Percentiles rank a stretch among this genome's conserved stretches.
These are phyloP conservation scores for Houttuynia cordata DNA, from an alignment of 164 flowering plant species.

Conservation along the genomic window DNA sequence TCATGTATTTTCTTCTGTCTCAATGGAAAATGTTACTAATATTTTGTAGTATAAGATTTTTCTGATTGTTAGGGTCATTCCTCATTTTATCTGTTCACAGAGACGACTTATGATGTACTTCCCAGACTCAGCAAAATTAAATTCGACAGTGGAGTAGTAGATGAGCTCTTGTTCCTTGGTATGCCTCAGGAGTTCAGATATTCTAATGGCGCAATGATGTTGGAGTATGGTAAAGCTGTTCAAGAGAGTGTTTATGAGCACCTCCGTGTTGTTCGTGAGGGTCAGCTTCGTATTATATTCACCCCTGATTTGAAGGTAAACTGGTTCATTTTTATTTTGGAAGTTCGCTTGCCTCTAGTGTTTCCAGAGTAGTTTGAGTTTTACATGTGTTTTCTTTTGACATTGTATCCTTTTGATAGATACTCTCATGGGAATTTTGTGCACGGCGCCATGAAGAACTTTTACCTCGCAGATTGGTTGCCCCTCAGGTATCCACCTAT, in stretches of 20 bases:
- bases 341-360: neutral
- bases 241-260: slow-evolving; percentile 97
- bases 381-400: neutral
- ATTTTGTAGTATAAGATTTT: neutral
- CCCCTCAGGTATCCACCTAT: slow-evolving; percentile 62
- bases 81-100: slow-evolving; percentile 29
- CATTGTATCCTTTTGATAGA: slow-evolving; percentile 25
- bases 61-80: neutral
- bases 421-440: slow-evolving; percentile 95
- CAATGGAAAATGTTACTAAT: no score
- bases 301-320: slow-evolving; percentile 79
- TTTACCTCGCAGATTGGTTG: slow-evolving; percentile 73
- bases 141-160: slow-evolving; percentile 90
- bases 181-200: slow-evolving; percentile 72
- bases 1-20: no score
- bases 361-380: neutral
- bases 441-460: slow-evolving; percentile 95
- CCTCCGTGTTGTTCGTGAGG: slow-evolving; percentile 91
- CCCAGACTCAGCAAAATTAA: slow-evolving; percentile 95
- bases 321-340: neutral
- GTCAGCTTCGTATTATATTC: slow-evolving; percentile 80
- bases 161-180: slow-evolving; percentile 86
- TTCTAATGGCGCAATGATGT: slow-evolving; percentile 75
- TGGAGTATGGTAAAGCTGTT: slow-evolving; percentile 90
- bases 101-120: slow-evolving; percentile 88